These are phyloP conservation scores for Trichoderma orchidacearum DNA, from an alignment of 495 filamentous ascomycete species.

Conservation along the genomic window DNA sequence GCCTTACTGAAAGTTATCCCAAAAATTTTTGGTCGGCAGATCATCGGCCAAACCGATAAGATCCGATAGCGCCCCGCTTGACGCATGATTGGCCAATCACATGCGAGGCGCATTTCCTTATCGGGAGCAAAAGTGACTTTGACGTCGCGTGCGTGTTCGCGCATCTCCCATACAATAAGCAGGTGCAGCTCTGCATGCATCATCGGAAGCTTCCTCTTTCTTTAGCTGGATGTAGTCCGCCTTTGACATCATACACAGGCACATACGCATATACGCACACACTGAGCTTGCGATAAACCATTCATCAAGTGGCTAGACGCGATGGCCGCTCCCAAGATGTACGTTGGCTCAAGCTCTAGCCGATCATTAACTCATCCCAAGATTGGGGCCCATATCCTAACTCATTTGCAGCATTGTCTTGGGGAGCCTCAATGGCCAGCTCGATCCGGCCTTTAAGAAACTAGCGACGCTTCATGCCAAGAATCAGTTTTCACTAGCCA, in stretches of 20 bases:
- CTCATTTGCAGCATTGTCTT: slow-evolving; percentile 52
- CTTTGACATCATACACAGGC: too few species aligned
- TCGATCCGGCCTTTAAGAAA: slow-evolving; percentile 62
- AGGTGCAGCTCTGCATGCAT: background rate
- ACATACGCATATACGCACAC: background rate
- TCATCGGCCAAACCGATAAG: background rate
- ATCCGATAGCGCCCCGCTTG: background rate
- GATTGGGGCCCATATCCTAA: background rate
- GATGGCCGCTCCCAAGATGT: slow-evolving; percentile 42
- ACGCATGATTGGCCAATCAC: background rate
- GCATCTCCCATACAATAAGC: background rate
- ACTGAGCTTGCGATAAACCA: background rate
- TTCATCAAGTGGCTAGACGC: background rate
- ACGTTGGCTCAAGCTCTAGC: slow-evolving; percentile 9
- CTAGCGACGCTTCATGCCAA: slow-evolving; percentile 65
- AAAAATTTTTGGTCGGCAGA: slow-evolving; percentile 1
- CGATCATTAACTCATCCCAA: background rate
- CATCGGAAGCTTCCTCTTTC: background rate
- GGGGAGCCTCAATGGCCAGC: slow-evolving; percentile 63
- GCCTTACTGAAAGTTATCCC: background rate
- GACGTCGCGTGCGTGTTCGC: background rate
- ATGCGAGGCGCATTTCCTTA: background rate
- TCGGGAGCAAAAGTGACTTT: background rate
- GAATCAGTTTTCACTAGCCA: slow-evolving; percentile 71
- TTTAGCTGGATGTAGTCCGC: too few species aligned